phyloP scores from a whole-genome alignment of 2,329 filamentous ascomycete genomes.

The Nemania diffusa region DNA sequence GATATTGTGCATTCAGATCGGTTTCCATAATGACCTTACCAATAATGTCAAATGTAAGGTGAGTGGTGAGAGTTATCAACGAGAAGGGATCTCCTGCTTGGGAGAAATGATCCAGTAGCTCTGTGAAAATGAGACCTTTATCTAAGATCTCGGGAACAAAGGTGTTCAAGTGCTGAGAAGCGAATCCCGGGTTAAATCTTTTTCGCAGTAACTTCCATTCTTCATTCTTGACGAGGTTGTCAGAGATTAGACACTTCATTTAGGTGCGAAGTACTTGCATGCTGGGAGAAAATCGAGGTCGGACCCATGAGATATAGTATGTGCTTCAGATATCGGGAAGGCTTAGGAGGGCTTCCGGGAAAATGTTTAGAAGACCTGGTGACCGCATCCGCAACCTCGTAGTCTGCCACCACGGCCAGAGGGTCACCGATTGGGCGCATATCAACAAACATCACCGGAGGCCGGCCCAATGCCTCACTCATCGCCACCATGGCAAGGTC shows the following conservation, averaged over 20 bases:
- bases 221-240: too few species aligned
- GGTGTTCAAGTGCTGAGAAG: neutral
- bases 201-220: neutral
- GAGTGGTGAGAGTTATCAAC: neutral
- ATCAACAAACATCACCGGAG: neutral
- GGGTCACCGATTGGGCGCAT: neutral
- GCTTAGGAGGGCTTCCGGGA: neutral
- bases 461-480: neutral
- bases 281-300: neutral
- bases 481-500: too few species aligned
- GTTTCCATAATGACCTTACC: neutral
- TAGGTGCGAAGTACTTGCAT: too few species aligned
- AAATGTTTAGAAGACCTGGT: neutral
- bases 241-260: too few species aligned
- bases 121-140: neutral
- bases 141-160: neutral
- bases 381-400: neutral
- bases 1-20: neutral
- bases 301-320: neutral
- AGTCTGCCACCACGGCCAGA: neutral
- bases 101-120: neutral
- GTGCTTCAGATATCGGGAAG: neutral
- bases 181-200: constrained; percentile 9
- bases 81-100: neutral
- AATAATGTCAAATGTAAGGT: constrained; percentile 13